Percentiles rank a stretch among this genome's conserved stretches.
These are phyloP conservation scores for Ulota crispa DNA, from an alignment of 225 moss, liverwort and hornwort species.

Conservation along the genomic window DNA sequence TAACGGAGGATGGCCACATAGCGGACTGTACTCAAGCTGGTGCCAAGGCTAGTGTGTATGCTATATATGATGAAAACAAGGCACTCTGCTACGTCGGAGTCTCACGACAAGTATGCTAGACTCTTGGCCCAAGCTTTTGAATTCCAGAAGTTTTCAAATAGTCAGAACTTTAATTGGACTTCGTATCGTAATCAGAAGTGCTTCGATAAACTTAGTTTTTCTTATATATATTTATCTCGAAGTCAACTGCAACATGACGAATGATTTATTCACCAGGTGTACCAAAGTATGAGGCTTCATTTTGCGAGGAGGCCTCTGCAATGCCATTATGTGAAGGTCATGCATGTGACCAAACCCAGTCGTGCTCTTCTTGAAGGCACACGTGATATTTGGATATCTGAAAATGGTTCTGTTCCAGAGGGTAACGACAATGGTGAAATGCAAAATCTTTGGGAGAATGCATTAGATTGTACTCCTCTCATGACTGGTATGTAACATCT, in stretches of 20 bases:
- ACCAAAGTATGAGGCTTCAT: slow-evolving; percentile 93
- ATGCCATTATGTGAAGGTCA: slow-evolving; percentile 79
- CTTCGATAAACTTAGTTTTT: not conserved
- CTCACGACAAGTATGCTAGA: slow-evolving; percentile 67
- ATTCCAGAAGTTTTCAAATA: not conserved
- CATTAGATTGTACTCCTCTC: slow-evolving; percentile 74
- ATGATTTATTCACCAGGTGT: slow-evolving; percentile 56
- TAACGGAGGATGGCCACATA: slow-evolving; percentile 75
- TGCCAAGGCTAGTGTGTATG: slow-evolving; percentile 93
- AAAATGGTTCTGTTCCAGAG: slow-evolving; percentile 60
- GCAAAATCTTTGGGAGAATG: slow-evolving; percentile 92
- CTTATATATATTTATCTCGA: not conserved
- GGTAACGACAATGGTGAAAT: slow-evolving; percentile 88
- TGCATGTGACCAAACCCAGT: slow-evolving; percentile 78
- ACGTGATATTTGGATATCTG: slow-evolving; percentile 79
- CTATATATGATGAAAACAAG: slow-evolving; percentile 76
- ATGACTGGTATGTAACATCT: slow-evolving; percentile 68
- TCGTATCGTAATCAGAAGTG: not conserved
- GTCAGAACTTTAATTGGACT: not conserved
- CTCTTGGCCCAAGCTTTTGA: not conserved
- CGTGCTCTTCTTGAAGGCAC: slow-evolving; percentile 91
- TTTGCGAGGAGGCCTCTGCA: slow-evolving; percentile 91
- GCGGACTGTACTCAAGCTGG: slow-evolving; percentile 64
- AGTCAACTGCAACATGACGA: not conserved
- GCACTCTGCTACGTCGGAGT: slow-evolving; percentile 79